Evolutionary conservation across 192 early-diverging fungal genomes (phyloP).

Genomic region (Coemansia sp.): DNA sequence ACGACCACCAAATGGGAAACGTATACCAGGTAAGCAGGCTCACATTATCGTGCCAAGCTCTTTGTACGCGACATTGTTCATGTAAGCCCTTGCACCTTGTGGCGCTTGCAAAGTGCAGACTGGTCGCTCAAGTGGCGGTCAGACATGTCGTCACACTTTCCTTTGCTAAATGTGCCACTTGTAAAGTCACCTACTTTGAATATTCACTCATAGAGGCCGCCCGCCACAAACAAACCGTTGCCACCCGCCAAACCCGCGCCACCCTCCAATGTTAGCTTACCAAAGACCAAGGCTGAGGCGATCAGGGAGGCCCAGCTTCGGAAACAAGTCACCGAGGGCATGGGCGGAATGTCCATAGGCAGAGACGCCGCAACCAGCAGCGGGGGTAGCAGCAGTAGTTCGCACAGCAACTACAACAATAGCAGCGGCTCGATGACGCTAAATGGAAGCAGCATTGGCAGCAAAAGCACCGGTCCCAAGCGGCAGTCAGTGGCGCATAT

Average conservation of each 20-base stretch:
- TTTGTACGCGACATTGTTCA: not conserved
- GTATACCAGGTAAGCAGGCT: conserved; percentile 13
- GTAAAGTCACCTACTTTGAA: conserved; percentile 2
- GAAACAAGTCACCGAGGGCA: conserved; percentile 47
- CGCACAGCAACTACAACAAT: conserved; percentile 14
- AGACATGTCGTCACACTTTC: not conserved
- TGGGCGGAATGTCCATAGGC: conserved; percentile 51
- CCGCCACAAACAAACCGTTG: conserved; percentile 41
- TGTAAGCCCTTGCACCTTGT: not conserved
- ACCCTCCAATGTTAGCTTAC: conserved; percentile 46
- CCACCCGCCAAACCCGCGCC: conserved; percentile 49
- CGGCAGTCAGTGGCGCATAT: conserved; percentile 36
- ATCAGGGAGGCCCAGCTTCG: conserved; percentile 57
- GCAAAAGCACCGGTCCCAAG: conserved; percentile 12
- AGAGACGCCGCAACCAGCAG: conserved; percentile 6
- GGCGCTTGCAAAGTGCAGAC: conserved; percentile 3
- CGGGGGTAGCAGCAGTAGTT: conserved; percentile 28
- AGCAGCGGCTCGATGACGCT: conserved; percentile 11
- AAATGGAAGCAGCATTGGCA: not conserved
- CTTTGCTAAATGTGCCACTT: conserved; percentile 9
- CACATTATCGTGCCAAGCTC: not conserved
- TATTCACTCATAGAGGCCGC: conserved; percentile 7
- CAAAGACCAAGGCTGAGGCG: conserved; percentile 48
- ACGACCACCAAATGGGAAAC: conserved; percentile 20
- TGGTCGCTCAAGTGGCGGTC: conserved; percentile 8